Evolutionary conservation across 176 grass and related monocot genomes (phyloP).

Genomic region (Dendrocalamus sinicus): DNA sequence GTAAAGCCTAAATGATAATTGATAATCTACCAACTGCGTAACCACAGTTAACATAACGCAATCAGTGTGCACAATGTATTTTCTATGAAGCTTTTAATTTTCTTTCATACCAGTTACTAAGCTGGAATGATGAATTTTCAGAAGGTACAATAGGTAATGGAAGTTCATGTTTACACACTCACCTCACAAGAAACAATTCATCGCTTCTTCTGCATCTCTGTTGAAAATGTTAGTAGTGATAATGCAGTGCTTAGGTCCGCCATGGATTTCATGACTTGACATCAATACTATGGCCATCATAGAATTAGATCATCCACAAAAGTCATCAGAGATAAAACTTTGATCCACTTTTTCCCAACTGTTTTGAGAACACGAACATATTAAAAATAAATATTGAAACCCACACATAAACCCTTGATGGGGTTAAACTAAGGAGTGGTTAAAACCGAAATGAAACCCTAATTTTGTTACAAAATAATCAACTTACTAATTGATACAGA

Average conservation of each 20-base stretch:
- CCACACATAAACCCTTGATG: slow-evolving; percentile 37
- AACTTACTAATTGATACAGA: slow-evolving; percentile 46
- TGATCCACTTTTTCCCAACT: background rate
- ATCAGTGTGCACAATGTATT: slow-evolving; percentile 13
- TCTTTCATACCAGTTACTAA: slow-evolving; percentile 7
- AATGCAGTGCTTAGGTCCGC: background rate
- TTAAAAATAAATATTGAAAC: slow-evolving; percentile 11
- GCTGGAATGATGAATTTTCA: background rate
- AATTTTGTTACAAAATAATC: slow-evolving; percentile 56
- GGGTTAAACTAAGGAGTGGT: slow-evolving; percentile 33
- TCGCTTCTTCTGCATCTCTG: background rate
- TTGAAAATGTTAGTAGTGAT: background rate
- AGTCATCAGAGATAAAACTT: background rate
- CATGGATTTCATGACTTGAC: slow-evolving; percentile 6
- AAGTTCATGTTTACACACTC: background rate
- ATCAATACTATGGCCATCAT: slow-evolving; percentile 3
- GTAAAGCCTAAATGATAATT: background rate
- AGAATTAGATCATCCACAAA: slow-evolving; percentile 16
- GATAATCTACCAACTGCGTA: background rate
- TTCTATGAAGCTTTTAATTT: background rate
- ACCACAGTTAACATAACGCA: background rate
- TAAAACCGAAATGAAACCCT: slow-evolving; percentile 36
- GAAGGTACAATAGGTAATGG: background rate
- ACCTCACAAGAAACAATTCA: slow-evolving; percentile 2
- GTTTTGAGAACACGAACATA: background rate